A percentile compares a stretch with the other conserved stretches of the same genome.
These are phyloP conservation scores for Pleurotus giganteus DNA, from an alignment of 768 basidiomycete genomes.

Conservation along the genomic window DNA sequence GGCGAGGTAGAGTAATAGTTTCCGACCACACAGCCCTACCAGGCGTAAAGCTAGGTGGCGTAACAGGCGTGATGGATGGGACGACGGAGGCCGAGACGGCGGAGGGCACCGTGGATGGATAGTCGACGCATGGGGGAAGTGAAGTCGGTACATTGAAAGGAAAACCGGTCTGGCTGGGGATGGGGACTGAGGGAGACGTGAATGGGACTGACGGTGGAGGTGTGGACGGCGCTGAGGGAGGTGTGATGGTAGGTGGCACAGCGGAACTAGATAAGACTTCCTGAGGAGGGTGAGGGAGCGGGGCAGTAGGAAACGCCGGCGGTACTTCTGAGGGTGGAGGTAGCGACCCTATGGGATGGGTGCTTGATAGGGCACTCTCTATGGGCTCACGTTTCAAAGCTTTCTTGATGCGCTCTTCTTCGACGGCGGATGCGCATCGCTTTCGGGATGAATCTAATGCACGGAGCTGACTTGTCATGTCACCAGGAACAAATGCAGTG, in stretches of 20 bases:
- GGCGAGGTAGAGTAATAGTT: conserved; percentile 32
- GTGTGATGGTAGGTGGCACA: conserved; percentile 12
- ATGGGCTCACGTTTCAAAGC: conserved; percentile 47
- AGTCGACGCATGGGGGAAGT: background rate
- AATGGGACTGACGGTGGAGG: conserved; percentile 23
- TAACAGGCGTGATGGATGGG: background rate
- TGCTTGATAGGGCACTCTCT: conserved; percentile 36
- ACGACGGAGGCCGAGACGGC: conserved; percentile 12
- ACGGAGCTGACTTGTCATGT: conserved; percentile 22
- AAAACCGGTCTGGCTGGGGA: background rate
- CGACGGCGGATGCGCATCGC: conserved; percentile 36
- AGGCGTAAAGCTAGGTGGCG: conserved; percentile 26
- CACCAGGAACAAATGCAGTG: conserved; percentile 8
- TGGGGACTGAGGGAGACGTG: background rate
- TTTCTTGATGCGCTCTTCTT: conserved; percentile 41
- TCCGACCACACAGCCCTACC: conserved; percentile 38
- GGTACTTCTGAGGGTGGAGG: conserved; percentile 12
- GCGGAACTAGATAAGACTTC: conserved; percentile 12
- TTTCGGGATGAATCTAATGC: conserved; percentile 40
- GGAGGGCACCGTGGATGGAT: background rate
- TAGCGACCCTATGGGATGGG: conserved; percentile 21
- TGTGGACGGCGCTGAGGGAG: conserved; percentile 28
- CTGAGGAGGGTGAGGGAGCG: conserved; percentile 17
- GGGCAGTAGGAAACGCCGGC: conserved; percentile 13
- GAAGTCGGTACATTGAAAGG: conserved; percentile 9